Evolutionary conservation across 805 yeast genomes (phyloP).

Genomic region (Hanseniaspora guilliermondii): DNA sequence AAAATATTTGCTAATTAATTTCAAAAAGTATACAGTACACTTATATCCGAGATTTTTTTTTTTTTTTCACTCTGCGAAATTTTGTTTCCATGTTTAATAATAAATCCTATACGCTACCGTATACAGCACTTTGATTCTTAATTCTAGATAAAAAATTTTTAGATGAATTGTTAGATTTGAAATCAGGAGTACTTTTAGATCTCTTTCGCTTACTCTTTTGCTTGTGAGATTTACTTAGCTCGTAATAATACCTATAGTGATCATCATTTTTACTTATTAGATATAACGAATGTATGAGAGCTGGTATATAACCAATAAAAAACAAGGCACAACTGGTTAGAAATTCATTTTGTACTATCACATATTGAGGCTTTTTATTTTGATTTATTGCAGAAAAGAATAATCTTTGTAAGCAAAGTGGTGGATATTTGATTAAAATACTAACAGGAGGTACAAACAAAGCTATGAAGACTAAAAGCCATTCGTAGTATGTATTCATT

Average conservation of each 20-base stretch:
- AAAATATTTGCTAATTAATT: too few relatives aligned
- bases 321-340: slow-evolving; percentile 50
- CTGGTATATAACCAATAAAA: slow-evolving; percentile 56
- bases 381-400: slow-evolving; percentile 15
- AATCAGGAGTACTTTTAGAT: neutral
- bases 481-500: slow-evolving; percentile 19
- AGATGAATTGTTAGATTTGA: neutral
- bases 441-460: slow-evolving; percentile 63
- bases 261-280: slow-evolving; percentile 39
- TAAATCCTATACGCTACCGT: neutral
- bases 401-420: neutral
- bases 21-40: too few relatives aligned
- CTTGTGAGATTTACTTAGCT: slow-evolving; percentile 9
- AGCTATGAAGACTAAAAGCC: slow-evolving; percentile 58
- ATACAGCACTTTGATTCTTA: neutral
- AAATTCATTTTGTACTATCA: slow-evolving; percentile 18
- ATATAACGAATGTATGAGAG: slow-evolving; percentile 56
- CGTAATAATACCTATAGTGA: slow-evolving; percentile 26
- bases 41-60: neutral
- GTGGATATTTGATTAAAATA: slow-evolving; percentile 41
- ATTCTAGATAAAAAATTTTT: neutral
- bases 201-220: neutral
- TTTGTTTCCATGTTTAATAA: neutral
- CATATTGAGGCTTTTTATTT: slow-evolving; percentile 8
- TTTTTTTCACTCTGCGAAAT: too few relatives aligned